Evolutionary conservation across 2,329 filamentous ascomycete species (phyloP), one percentile per base, ranked within the genome.

Genomic region (Dendrostoma leiphaemia): DNA sequence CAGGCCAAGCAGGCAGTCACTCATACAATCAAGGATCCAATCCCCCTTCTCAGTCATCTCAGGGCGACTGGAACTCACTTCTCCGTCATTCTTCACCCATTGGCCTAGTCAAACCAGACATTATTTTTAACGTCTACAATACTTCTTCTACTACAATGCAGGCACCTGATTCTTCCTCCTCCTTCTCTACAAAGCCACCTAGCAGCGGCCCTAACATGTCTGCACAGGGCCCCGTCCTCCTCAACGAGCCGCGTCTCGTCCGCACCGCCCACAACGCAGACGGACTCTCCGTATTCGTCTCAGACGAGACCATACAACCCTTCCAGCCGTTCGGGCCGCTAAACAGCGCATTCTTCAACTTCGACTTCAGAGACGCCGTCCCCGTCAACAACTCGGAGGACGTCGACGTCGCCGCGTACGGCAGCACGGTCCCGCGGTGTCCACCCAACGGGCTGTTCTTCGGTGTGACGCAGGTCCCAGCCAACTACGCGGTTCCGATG

Each of bases 381-480:
- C 71, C 71, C 1, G 66, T 64, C 15, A 64, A 64, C 44, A 69
- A 70, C 63, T 51, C 51, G 26, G 58, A 64, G 4, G 29, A 48
- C 1, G 48, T 51, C 24, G 15, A 23, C 26, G 28, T 10, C 19
- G 23, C 31, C 4, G 26, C 48, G 13, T 60, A 61, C 26, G 38
- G 48, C 12, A 56, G 60, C 12, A 59, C 59, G 8, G 56, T 72
- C 3, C 70, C 72, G 0, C 66, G 70, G 21, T 71, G 68, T n/a
- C 62, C 69, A 5, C 67, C 67, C 0, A 32, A 53, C 4, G 74
- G 73, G 8, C 59, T 68, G n/a, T 54, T 67, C 17, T 73, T 74
- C 58, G 63, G 65, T 51, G 54, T 71, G 32, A 61, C 62, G 2
- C 62, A 72, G 59, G 63, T 71, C 45, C 62, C 64, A 17, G 66